Evolutionary conservation across 441 rosid genomes (phyloP).

Genomic region (Bruguiera hainesii): DNA sequence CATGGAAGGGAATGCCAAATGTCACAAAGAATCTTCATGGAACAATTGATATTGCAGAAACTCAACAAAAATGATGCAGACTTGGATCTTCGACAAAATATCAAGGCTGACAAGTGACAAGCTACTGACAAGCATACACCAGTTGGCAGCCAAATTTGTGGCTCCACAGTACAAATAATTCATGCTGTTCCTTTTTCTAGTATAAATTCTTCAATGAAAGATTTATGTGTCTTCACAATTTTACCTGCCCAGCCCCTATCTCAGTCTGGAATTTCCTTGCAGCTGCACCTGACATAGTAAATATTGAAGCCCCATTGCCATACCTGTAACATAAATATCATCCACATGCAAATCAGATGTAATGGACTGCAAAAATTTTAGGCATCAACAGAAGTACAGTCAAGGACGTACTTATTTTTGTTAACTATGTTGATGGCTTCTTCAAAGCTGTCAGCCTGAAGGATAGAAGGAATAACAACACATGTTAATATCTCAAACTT

Average conservation of each 20-base stretch:
- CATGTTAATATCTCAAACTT: slow-evolving; percentile 7
- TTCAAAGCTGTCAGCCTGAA: slow-evolving; percentile 77
- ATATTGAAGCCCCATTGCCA: slow-evolving; percentile 86
- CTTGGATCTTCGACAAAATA: not conserved
- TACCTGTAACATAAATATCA: slow-evolving; percentile 42
- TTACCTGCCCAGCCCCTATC: slow-evolving; percentile 89
- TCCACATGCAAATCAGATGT: not conserved
- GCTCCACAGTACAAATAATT: not conserved
- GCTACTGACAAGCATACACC: not conserved
- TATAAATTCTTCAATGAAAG: slow-evolving; percentile 1
- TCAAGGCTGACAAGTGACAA: not conserved
- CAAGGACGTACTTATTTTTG: slow-evolving; percentile 57
- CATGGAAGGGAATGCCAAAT: slow-evolving; percentile 11
- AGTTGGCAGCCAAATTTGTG: not conserved
- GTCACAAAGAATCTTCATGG: not conserved
- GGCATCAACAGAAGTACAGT: slow-evolving; percentile 4
- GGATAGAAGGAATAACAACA: slow-evolving; percentile 11
- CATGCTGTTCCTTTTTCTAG: not conserved
- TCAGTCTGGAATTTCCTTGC: slow-evolving; percentile 92
- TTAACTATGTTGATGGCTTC: slow-evolving; percentile 80
- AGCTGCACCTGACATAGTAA: slow-evolving; percentile 78
- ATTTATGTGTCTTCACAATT: not conserved
- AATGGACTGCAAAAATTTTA: slow-evolving; percentile 4
- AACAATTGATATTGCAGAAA: not conserved
- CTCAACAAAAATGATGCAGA: not conserved